A percentile compares a stretch with the other conserved stretches of the same genome.
Evolutionary conservation across 257 asterid species (phyloP).

Genomic region (Solanum lignicaule): DNA sequence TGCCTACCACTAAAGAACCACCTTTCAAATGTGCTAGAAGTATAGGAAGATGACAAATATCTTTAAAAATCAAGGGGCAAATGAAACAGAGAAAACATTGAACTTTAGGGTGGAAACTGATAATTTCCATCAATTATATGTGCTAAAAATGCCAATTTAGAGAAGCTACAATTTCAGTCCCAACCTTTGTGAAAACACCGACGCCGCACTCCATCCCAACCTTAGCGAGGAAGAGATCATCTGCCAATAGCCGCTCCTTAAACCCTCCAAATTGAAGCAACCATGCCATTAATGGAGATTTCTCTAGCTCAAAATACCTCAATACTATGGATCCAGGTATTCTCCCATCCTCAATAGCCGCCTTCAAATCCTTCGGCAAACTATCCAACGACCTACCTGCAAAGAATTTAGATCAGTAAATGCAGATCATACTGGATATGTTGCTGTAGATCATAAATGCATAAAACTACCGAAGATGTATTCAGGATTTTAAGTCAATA

Average conservation of each 20-base stretch:
- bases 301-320: constrained; percentile 66
- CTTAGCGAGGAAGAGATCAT: constrained; percentile 88
- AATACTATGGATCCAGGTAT: constrained; percentile 58
- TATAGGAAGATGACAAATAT: neutral
- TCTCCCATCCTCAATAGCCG: constrained; percentile 64
- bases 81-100: neutral
- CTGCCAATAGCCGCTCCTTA: constrained; percentile 91
- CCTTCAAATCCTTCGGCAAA: constrained; percentile 72
- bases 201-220: constrained; percentile 89
- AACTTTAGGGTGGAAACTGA: neutral
- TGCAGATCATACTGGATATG: neutral
- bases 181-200: constrained; percentile 88
- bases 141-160: neutral
- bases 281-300: constrained; percentile 57
- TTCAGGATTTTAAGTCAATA: neutral
- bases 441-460: neutral
- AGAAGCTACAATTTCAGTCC: neutral
- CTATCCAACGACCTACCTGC: constrained; percentile 72
- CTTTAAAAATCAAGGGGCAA: neutral
- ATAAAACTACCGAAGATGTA: neutral
- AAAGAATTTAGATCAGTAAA: neutral
- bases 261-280: constrained; percentile 75
- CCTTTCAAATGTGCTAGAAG: neutral
- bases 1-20: neutral
- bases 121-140: neutral